Evolutionary conservation across 2,329 filamentous ascomycete species (phyloP), one percentile per base, ranked within the genome.

Genomic region (Penicillium sp.): DNA sequence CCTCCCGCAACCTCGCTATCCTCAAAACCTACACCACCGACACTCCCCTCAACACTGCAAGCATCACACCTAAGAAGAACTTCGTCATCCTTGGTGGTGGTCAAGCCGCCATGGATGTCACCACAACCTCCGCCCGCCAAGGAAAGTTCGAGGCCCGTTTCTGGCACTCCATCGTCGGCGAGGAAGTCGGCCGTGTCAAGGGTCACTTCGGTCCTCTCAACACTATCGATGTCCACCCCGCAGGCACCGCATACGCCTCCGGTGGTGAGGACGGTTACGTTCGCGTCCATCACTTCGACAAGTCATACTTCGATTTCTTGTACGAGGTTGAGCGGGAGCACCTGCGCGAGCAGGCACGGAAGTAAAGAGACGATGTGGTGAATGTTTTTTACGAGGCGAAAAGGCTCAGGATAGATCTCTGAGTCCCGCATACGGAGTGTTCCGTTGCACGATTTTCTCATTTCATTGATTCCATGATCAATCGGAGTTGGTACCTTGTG

Each of bases 81-180:
- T 99, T 90, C 72, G 93, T 99, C 63, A 95, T 99, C 71, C 88
- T 99, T 42, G 94, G 94, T 68, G 94, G 94, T 85, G 94, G 94
- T 67, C 94, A 99, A 80, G 94, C 92, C 62, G 94, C 94, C 72
- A 97, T 97, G 91, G 93, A 97, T 72, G 94, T 99, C 77, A 99
- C 94, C 55, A 95, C 90, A 50, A 97, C 94, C 48, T 88, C 88
- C 32, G 88, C 92, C 46, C 86, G 94, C 64, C 94, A 99, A 82
- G 94, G 94, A 79, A 97, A 97, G 80, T 99, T 99, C 81, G 94
- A 99, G 79, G 94, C 94, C 42, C 88, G 94, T 63, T 99, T 99
- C 84, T 99, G 97, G 83, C 94, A 99, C 87, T 40, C 38, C 38
- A 21, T 99, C 75, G 97, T 99, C 75, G 92, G 96, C 78, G 93